Evolutionary conservation across 768 basidiomycete species (phyloP), one percentile per base, ranked within the genome.

Genomic region (Leccinum disarticulatum): DNA sequence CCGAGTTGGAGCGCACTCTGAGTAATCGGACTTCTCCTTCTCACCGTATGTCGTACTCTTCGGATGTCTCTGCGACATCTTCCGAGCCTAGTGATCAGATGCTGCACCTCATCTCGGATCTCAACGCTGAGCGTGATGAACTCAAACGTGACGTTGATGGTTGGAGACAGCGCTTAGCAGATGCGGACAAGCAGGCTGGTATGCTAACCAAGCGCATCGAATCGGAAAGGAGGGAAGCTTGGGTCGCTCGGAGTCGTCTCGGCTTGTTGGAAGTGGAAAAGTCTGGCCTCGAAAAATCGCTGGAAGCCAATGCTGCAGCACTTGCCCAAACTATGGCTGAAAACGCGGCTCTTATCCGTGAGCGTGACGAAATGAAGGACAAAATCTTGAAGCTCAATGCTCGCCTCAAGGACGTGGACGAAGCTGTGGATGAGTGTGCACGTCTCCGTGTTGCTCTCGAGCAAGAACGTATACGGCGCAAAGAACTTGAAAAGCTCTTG

Each of bases 101-200:
- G 83, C 75, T 92, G 43, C 80, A 81, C 64, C 80, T 90, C 38
- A 79, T 93, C 55, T 79, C 87, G 3, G 91, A 92, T 69, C 80
- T 93, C 66, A 93, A 94, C 71, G 81, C 87, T 13, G 95, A 98
- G 74, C 80, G 95, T 31, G 95, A 98, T 67, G 89, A 93, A 59
- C 79, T 98, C 54, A 88, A 88, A 71, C 84, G 86, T 54, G 95
- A 98, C 72, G 87, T 94, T 0, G 89, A 93, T 64, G 90, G 89
- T 0, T 96, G 94, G 93, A 81, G 90, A 61, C 80, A 75, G 35
- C 81, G 95, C 25, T 90, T 94, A 51, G 79, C 78, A 14, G 88
- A 90, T 67, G 79, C 92, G 66, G 91, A 96, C 66, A 86, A 83
- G 57, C 87, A 87, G 64, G 74, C 86, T 25, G 77, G 79, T 46